These are phyloP conservation scores for Amylocarpus encephaloides DNA, from an alignment of 2,329 filamentous ascomycete genomes.

Conservation along the genomic window DNA sequence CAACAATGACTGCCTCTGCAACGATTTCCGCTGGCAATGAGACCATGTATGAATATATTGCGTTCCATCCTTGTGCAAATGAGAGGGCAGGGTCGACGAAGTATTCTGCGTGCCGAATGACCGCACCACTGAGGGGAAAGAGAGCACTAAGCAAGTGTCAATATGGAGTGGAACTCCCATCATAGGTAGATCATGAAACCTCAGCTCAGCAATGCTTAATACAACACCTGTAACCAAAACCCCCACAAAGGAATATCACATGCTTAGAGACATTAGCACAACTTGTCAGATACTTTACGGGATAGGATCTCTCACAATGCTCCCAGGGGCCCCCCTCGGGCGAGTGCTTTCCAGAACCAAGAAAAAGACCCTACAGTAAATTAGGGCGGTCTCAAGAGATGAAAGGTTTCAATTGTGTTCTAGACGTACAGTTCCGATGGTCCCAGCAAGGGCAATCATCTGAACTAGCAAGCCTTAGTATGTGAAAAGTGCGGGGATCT, in stretches of 20 bases:
- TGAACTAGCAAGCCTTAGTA: slow-evolving; percentile 20
- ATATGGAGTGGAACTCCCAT: neutral
- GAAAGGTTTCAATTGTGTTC: too few relatives aligned
- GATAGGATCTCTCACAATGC: slow-evolving; percentile 33
- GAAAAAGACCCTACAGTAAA: slow-evolving; percentile 15
- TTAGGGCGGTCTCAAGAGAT: neutral
- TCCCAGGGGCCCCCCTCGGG: slow-evolving; percentile 45
- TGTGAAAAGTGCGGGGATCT: too few relatives aligned
- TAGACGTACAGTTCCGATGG: slow-evolving; percentile 36
- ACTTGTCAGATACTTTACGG: neutral
- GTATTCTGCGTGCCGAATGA: slow-evolving; percentile 33
- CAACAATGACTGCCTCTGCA: slow-evolving; percentile 55
- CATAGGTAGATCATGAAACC: slow-evolving; percentile 23
- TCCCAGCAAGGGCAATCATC: slow-evolving; percentile 40
- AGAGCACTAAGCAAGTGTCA: slow-evolving; percentile 30
- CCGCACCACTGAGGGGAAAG: slow-evolving; percentile 40
- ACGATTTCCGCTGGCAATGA: slow-evolving; percentile 47
- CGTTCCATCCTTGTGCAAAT: slow-evolving; percentile 32
- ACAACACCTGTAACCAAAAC: slow-evolving; percentile 44
- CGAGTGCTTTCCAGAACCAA: slow-evolving; percentile 42
- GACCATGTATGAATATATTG: slow-evolving; percentile 26
- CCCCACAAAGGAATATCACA: slow-evolving; percentile 46
- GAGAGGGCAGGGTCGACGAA: slow-evolving; percentile 35
- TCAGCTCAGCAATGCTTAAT: slow-evolving; percentile 45
- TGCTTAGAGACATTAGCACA: slow-evolving; percentile 8